phyloP scores from a whole-genome alignment of 306 rosid species.

The Boehmeria nivea region DNA sequence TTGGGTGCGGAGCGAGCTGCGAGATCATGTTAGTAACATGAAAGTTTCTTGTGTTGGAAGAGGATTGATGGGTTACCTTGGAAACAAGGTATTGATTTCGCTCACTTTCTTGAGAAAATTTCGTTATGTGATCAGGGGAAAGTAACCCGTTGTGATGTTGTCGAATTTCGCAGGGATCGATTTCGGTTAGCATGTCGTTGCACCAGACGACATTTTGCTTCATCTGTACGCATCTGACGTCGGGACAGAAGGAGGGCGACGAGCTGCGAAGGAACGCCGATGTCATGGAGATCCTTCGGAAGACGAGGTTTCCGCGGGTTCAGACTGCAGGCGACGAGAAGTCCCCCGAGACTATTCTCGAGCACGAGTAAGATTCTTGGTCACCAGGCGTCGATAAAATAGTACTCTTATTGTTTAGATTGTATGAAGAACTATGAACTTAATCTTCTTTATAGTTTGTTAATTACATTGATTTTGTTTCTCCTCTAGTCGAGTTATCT shows the following conservation, averaged over 20 bases:
- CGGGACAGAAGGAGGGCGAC: constrained; percentile 98
- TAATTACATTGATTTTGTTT: neutral
- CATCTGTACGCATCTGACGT: constrained; percentile 87
- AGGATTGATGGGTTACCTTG: constrained; percentile 99
- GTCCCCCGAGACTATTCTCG: constrained; percentile 92
- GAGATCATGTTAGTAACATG: constrained; percentile 87
- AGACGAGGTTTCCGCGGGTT: constrained; percentile 93
- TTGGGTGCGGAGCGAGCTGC: constrained; percentile 89
- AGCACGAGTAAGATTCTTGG: constrained; percentile 82
- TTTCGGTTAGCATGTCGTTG: constrained; percentile 91
- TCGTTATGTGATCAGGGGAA: too few species aligned
- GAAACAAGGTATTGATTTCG: constrained; percentile 79
- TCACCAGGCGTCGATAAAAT: constrained; percentile 5
- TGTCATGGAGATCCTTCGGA: constrained; percentile 89
- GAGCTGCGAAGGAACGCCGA: constrained; percentile 93
- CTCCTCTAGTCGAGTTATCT: constrained; percentile 69
- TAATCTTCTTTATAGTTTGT: neutral
- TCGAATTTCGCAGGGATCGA: constrained; percentile 83
- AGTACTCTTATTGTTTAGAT: neutral
- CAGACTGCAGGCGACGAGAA: constrained; percentile 58
- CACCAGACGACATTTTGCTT: constrained; percentile 96
- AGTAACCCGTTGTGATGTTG: too few species aligned
- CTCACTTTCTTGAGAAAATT: neutral
- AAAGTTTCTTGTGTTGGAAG: constrained; percentile 95
- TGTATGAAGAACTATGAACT: neutral